phyloP scores from a whole-genome alignment of 805 yeast species.

The Candida boleticola region DNA sequence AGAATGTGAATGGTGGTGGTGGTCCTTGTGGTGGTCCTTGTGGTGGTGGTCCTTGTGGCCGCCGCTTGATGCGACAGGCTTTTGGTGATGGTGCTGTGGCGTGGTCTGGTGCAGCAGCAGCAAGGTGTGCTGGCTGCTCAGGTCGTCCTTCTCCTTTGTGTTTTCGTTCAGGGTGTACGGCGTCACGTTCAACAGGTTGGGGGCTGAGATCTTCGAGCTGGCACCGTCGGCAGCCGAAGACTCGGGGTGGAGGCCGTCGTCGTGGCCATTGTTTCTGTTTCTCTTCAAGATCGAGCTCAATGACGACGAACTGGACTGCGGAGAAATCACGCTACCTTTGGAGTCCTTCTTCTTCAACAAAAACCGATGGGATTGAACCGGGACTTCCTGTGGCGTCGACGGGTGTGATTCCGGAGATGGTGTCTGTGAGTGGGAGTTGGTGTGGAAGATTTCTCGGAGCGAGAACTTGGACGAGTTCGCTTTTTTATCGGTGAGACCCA shows the following conservation, averaged over 20 bases:
- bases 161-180: conserved; percentile 5
- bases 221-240: background rate
- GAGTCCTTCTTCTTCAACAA: conserved; percentile 23
- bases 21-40: background rate
- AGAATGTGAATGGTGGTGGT: conserved; percentile 9
- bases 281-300: conserved; percentile 12
- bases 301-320: conserved; percentile 24
- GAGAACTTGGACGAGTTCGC: conserved; percentile 3
- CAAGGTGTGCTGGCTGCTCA: background rate
- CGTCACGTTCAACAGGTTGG: conserved; percentile 2
- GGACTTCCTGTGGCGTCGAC: background rate
- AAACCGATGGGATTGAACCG: conserved; percentile 20
- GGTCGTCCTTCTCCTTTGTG: conserved; percentile 3
- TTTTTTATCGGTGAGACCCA: conserved; percentile 1
- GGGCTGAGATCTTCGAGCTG: background rate
- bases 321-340: conserved; percentile 19
- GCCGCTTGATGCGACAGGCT: background rate
- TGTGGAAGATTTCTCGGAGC: conserved; percentile 3
- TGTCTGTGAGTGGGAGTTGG: background rate
- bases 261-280: conserved; percentile 1
- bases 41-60: background rate
- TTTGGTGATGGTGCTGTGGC: conserved; percentile 10
- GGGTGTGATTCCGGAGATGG: background rate
- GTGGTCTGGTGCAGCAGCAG: background rate
- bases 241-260: background rate